Percentiles rank a stretch among this genome's conserved stretches.
Conservation (phyloP, 192 early-diverging fungal genomes). For the Backusella psychrophila region DNA sequence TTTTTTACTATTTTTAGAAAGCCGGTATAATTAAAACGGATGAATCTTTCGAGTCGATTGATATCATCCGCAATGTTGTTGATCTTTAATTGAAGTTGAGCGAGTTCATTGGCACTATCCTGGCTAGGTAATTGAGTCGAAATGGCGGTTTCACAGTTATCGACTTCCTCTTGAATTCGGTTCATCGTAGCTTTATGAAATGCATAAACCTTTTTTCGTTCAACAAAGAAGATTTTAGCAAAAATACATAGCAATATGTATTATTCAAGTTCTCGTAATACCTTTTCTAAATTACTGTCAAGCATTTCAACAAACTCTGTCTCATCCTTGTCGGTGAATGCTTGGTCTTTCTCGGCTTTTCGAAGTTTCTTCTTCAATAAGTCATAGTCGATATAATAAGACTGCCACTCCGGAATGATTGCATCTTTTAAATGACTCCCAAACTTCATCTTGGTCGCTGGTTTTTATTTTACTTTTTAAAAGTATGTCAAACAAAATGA, state of each 20-base stretch:
- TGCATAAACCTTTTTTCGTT: slow-evolving; percentile 49
- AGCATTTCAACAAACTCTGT: slow-evolving; percentile 84
- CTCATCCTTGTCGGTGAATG: slow-evolving; percentile 85
- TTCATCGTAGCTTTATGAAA: slow-evolving; percentile 72
- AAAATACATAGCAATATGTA: background rate
- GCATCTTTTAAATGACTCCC: slow-evolving; percentile 70
- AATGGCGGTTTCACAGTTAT: slow-evolving; percentile 26
- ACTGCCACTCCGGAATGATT: slow-evolving; percentile 74
- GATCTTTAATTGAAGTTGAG: slow-evolving; percentile 56
- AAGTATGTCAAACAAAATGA: background rate
- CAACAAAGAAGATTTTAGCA: background rate
- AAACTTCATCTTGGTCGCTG: slow-evolving; percentile 71
- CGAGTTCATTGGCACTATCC: slow-evolving; percentile 47
- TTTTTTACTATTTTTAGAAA: slow-evolving; percentile 96
- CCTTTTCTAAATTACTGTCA: slow-evolving; percentile 88
- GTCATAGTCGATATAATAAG: slow-evolving; percentile 80
- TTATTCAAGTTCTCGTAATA: slow-evolving; percentile 18
- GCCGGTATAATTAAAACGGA: slow-evolving; percentile 77
- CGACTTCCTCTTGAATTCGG: slow-evolving; percentile 66
- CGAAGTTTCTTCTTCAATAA: slow-evolving; percentile 81
- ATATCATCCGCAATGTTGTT: slow-evolving; percentile 72
- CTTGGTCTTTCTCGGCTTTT: slow-evolving; percentile 54
- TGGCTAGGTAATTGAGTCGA: slow-evolving; percentile 40
- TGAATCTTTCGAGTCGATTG: slow-evolving; percentile 72
- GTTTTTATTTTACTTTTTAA: background rate